Evolutionary conservation across 495 filamentous ascomycete species (phyloP), one percentile per base, ranked within the genome.

Genomic region (Aspergillus sclerotiicarbonarius): DNA sequence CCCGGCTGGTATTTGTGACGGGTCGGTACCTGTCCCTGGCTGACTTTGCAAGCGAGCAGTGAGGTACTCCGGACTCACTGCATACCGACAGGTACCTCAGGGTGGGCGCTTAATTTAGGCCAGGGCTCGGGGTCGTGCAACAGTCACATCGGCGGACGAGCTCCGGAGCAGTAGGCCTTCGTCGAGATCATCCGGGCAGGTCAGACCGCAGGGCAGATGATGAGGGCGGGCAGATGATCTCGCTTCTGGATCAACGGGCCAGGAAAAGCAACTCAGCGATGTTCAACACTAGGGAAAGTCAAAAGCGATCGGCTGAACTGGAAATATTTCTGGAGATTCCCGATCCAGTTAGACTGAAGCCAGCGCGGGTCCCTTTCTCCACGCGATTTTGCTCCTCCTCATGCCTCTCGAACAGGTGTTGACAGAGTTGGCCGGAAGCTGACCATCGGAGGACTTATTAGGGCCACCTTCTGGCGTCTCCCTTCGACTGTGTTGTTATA

Each of bases 171-270:
- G 25, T n/a, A n/a, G 25, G 25, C 25, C 44, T 46, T 46, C 44
- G 47, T 29, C 29, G 20, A 29, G 21, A 50, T 50, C 47, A 50
- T 16, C 32, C 13, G 47, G 47, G 29, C 47, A 50, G 47, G 47
- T 50, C 47, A 50, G 47, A n/a, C 29, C 18, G 47, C 31, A 25
- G 47, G 31, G 47, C 47, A 50, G 47, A 30, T 50, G 47, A 50
- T 50, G 47, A 50, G 25, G 8, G 29, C 29, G 29, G 31, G 47
- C 47, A 50, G 25, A 50, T 50, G 47, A 50, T 50, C 47, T 21
- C 47, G 31, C 31, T 50, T 50, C n/a, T 41, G 37, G 37, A n/a
- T n/a, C 33, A 25, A 25, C 25, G 25, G 25, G 25, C 25, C 25
- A 25, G 5, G 25, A 25, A 25, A 25, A 25, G 25, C 25, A 25